phyloP scores from a whole-genome alignment of 2,329 filamentous ascomycete species.

The Cephalotrichum gorgonifer region DNA sequence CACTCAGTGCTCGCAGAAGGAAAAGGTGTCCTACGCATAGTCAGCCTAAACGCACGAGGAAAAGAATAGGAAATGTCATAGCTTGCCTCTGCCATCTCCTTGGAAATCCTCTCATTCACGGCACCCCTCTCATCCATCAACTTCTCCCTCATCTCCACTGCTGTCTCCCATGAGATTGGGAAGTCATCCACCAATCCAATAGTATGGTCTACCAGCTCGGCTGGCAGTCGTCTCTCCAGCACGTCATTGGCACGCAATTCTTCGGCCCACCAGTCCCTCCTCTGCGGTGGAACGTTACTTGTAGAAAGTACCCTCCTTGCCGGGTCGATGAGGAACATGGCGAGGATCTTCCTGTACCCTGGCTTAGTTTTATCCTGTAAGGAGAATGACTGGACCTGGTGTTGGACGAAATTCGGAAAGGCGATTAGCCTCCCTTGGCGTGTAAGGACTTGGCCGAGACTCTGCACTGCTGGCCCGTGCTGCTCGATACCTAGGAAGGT shows the following conservation, averaged over 20 bases:
- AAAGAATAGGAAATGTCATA: not conserved
- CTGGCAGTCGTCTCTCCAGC: constrained; percentile 15
- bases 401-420: constrained; percentile 33
- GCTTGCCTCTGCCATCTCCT: not conserved
- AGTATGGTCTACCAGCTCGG: constrained; percentile 18
- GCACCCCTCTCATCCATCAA: constrained; percentile 24
- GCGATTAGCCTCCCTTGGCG: constrained; percentile 30
- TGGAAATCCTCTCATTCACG: not conserved
- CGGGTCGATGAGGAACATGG: constrained; percentile 50
- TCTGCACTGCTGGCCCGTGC: constrained; percentile 14
- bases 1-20: constrained; percentile 4
- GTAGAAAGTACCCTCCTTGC: constrained; percentile 34
- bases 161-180: constrained; percentile 20
- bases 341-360: constrained; percentile 45
- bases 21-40: not conserved
- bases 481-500: constrained; percentile 22
- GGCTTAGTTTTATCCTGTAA: constrained; percentile 36
- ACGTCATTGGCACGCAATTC: constrained; percentile 31
- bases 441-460: constrained; percentile 29
- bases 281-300: constrained; percentile 25
- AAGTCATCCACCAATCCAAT: constrained; percentile 13
- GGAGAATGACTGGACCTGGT: constrained; percentile 37
- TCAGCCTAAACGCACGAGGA: not conserved
- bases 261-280: constrained; percentile 22
- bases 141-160: constrained; percentile 21